phyloP scores from a whole-genome alignment of 2,329 filamentous ascomycete species.

The Domatiomyces catenatus region DNA sequence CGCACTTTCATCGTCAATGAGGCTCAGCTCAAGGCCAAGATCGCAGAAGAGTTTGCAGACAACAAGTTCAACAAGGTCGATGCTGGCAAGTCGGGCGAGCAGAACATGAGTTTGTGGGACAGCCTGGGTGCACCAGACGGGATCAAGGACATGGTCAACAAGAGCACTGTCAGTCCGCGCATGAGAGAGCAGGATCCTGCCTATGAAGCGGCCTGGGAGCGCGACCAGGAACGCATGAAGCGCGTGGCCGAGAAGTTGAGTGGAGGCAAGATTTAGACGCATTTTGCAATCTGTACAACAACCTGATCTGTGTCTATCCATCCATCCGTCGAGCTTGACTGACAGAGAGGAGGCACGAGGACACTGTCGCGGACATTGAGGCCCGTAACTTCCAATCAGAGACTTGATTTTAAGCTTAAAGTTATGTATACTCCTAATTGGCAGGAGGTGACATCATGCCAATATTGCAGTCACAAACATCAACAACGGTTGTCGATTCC shows the following conservation, averaged over 20 bases:
- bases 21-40: conserved; percentile 54
- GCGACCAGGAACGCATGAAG: conserved; percentile 41
- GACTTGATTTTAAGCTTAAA: too few relatives aligned
- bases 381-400: too few relatives aligned
- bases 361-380: too few relatives aligned
- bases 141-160: conserved; percentile 29
- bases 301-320: not conserved
- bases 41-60: conserved; percentile 60
- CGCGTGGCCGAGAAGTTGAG: conserved; percentile 52
- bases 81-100: conserved; percentile 24
- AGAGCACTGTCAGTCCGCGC: not conserved
- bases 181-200: conserved; percentile 12
- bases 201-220: conserved; percentile 20
- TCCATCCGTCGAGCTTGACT: too few relatives aligned
- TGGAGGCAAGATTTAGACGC: conserved; percentile 42
- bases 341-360: too few relatives aligned
- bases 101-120: conserved; percentile 38
- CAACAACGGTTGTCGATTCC: not conserved
- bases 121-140: conserved; percentile 31
- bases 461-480: not conserved
- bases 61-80: not conserved
- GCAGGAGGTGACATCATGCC: too few relatives aligned
- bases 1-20: conserved; percentile 75
- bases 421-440: too few relatives aligned
- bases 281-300: not conserved